A percentile compares a stretch with the other conserved stretches of the same genome.
phyloP scores from a whole-genome alignment of 345 rosid genomes.

The Populus nigra region DNA sequence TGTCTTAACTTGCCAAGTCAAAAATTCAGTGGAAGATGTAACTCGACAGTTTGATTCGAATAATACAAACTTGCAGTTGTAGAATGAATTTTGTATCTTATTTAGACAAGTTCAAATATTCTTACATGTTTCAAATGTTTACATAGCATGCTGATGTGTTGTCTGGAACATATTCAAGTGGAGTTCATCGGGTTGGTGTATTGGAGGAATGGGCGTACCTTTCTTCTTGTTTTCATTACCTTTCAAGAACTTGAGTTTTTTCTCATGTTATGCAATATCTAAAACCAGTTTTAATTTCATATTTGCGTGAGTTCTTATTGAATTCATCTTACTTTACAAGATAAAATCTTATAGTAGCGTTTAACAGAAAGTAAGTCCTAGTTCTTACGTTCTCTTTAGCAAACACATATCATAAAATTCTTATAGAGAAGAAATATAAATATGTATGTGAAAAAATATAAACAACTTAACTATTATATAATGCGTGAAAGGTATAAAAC shows the following conservation, averaged over 20 bases:
- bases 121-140: neutral
- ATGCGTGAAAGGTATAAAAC: too few species aligned
- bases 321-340: too few species aligned
- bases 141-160: conserved; percentile 46
- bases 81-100: neutral
- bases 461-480: too few species aligned
- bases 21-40: neutral
- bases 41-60: neutral
- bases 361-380: too few species aligned
- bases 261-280: too few species aligned
- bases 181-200: conserved; percentile 66
- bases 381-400: too few species aligned
- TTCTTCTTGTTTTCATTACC: conserved; percentile 57
- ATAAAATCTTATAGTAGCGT: too few species aligned
- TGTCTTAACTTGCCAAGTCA: neutral
- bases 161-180: conserved; percentile 68
- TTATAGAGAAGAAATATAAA: too few species aligned
- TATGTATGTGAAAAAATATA: too few species aligned
- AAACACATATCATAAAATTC: too few species aligned
- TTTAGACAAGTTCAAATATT: neutral
- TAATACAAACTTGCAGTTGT: neutral
- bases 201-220: conserved; percentile 68
- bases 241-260: conserved; percentile 10
- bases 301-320: too few species aligned
- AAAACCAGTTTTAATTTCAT: too few species aligned